These are phyloP conservation scores for Magnaporthiopsis poae DNA, from an alignment of 2,329 filamentous ascomycete genomes.

Conservation along the genomic window DNA sequence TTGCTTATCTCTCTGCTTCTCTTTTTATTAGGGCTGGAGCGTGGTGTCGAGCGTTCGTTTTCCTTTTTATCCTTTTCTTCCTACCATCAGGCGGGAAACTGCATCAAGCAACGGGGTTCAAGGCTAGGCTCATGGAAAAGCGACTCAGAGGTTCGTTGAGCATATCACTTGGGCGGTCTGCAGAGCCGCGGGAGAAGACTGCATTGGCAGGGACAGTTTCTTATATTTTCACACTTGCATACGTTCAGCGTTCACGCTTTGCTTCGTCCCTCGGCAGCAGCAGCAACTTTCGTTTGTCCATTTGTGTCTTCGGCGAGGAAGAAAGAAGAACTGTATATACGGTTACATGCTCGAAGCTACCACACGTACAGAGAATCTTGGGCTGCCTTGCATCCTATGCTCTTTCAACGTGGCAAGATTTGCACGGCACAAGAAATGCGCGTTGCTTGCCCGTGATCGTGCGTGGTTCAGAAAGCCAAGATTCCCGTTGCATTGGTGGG, in stretches of 20 bases:
- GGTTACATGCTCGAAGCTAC: not conserved
- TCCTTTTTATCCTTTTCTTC: not conserved
- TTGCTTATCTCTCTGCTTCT: not conserved
- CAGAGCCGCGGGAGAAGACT: not conserved
- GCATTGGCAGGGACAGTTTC: not conserved
- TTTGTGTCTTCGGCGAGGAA: too few species aligned
- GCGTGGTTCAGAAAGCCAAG: too few species aligned
- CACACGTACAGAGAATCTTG: not conserved
- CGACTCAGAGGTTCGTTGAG: not conserved
- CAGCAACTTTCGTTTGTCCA: not conserved
- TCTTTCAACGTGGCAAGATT: not conserved
- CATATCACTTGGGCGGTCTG: not conserved
- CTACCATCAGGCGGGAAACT: constrained; percentile 8
- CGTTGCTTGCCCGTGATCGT: not conserved
- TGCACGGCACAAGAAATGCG: not conserved
- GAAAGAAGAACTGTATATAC: not conserved
- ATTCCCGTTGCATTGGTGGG: too few species aligned
- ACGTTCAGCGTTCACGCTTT: not conserved
- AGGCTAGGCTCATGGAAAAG: not conserved
- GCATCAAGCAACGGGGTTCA: constrained; percentile 9
- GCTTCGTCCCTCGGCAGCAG: not conserved
- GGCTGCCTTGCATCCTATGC: not conserved
- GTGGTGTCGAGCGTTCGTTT: constrained; percentile 6
- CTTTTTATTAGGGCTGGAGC: constrained; percentile 9
- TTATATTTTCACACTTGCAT: not conserved